Percentiles rank a stretch among this genome's conserved stretches.
These are phyloP conservation scores for Agarophyton chilense DNA, from an alignment of 23 red algal species.

Conservation along the genomic window DNA sequence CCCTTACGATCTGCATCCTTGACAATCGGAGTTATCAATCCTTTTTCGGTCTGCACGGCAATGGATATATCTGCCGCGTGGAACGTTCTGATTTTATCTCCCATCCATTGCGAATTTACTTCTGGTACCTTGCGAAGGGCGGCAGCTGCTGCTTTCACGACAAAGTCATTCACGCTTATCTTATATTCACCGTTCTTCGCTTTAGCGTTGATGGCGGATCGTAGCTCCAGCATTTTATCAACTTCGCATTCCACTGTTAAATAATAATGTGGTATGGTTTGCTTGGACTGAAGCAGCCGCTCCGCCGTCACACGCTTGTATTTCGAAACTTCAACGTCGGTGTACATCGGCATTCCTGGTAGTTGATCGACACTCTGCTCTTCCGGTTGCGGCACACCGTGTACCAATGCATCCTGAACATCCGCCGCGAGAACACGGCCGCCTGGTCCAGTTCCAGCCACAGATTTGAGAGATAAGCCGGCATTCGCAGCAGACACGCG, in stretches of 20 bases:
- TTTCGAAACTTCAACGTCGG: conserved; percentile 61
- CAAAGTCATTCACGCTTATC: conserved; percentile 96
- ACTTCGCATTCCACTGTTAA: conserved; percentile 66
- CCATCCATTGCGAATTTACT: conserved; percentile 95
- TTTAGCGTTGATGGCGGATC: conserved; percentile 68
- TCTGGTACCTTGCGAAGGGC: conserved; percentile 91
- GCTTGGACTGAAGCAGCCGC: conserved; percentile 92
- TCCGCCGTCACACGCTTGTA: conserved; percentile 75
- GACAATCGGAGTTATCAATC: conserved; percentile 95
- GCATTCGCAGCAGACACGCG: conserved; percentile 65
- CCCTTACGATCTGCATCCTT: conserved; percentile 90
- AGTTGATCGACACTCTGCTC: not conserved
- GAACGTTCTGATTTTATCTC: conserved; percentile 78
- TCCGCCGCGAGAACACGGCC: conserved; percentile 76
- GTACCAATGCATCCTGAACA: conserved; percentile 57
- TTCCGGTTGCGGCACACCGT: not conserved
- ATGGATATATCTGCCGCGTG: conserved; percentile 85
- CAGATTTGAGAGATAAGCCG: conserved; percentile 41
- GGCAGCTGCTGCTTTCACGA: conserved; percentile 90
- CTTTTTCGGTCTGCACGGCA: conserved; percentile 86
- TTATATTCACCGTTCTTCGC: conserved; percentile 74
- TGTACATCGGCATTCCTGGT: conserved; percentile 61
- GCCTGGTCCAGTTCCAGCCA: conserved; percentile 69
- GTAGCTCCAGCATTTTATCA: conserved; percentile 80
- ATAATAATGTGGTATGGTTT: conserved; percentile 93